phyloP scores from a whole-genome alignment of 73 alveolate genomes.

The Chromera velia region DNA sequence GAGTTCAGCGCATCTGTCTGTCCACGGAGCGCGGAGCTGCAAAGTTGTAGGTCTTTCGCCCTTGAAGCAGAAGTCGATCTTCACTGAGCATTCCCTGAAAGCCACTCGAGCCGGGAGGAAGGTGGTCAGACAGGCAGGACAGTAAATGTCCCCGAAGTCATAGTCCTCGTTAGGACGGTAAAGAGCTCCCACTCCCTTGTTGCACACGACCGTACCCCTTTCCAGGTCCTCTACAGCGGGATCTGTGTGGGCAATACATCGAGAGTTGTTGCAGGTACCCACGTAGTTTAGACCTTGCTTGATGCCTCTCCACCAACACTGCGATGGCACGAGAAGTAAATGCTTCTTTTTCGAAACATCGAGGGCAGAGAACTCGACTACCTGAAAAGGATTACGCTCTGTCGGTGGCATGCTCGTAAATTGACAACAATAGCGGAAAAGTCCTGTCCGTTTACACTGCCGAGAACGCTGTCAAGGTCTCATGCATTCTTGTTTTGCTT shows the following conservation, averaged over 20 bases:
- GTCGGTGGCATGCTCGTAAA: too few species aligned
- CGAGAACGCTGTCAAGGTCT: too few species aligned
- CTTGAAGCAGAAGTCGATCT: slow-evolving; percentile 8
- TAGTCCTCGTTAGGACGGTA: slow-evolving; percentile 20
- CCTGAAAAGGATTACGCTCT: too few species aligned
- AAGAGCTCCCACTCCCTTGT: slow-evolving; percentile 9
- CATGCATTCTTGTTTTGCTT: too few species aligned
- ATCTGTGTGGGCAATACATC: not conserved
- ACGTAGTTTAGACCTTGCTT: not conserved
- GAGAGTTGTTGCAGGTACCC: not conserved
- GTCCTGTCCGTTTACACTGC: too few species aligned
- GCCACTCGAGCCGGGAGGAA: not conserved
- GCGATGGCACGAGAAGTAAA: too few species aligned
- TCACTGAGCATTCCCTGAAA: slow-evolving; percentile 11
- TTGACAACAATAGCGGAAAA: too few species aligned
- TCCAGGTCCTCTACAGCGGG: not conserved
- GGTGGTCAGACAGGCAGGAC: slow-evolving; percentile 10
- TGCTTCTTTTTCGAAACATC: too few species aligned
- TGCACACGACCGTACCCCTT: not conserved
- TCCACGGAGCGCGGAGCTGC: not conserved
- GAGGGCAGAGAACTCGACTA: too few species aligned
- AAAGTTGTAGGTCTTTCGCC: not conserved
- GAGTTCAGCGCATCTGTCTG: not conserved
- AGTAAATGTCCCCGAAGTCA: not conserved
- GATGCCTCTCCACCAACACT: not conserved